Evolutionary conservation across 1,284 basidiomycete genomes (phyloP), one percentile per base, ranked within the genome.

Genomic region (Ceratobasidium sp.): DNA sequence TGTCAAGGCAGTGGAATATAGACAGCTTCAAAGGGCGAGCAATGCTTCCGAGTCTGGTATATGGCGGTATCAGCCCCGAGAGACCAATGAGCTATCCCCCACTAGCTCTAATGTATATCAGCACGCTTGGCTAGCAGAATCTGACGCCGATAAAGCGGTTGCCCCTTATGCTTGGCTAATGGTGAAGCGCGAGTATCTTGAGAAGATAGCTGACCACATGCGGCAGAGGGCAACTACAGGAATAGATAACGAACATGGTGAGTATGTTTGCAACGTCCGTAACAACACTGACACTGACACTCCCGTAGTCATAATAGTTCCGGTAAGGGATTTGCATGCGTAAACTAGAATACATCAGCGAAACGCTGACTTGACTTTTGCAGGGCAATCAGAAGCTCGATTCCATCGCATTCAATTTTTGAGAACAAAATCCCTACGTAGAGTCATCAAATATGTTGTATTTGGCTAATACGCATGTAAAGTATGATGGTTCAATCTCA

Each of bases 161-260:
- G 60, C 60, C 4, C 60, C 60, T 14, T 63, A 63, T 29, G 44
- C 60, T 6, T 63, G 60, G 60, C 50, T 29, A 19, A 8, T 33
- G 17, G 45, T 64, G 17, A 64, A 50, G 15, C 22, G 33, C 29
- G 62, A 51, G 29, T 51, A 64, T 64, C 50, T 64, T n/a, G 36
- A 64, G 4, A 64, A 33, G 27, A n/a, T 51, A 22, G 7, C 50
- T 33, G 36, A 24, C 27, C 62, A 44, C 14, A 11, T 48, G 9
- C 44, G 27, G 60, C 1, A 29, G 2, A 8, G 22, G 62, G 29
- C 36, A 41, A 41, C 31, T 27, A 19, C 50, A 2, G 29, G 15
- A 9, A 36, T 64, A 8, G 47, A 50, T 22, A 27, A 51, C 29
- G 45, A 64, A 48, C 45, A 64, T 50, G 50, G 62, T 51, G 33